phyloP scores from a whole-genome alignment of 495 filamentous ascomycete species.

The Penicillium bialowiezense region DNA sequence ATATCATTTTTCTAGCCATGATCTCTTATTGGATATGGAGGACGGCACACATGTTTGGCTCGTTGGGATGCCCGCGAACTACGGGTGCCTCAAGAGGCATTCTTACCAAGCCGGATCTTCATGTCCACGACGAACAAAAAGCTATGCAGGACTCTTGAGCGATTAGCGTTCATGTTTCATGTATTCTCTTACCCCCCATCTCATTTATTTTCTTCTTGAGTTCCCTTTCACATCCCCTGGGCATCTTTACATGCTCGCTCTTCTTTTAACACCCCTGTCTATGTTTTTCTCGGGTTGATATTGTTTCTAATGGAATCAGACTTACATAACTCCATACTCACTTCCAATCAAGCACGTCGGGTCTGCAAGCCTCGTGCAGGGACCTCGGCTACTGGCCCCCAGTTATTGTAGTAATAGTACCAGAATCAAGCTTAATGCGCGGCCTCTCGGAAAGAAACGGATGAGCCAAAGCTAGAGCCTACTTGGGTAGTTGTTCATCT shows the following conservation, averaged over 20 bases:
- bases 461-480: slow-evolving; percentile 12
- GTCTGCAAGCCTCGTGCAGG: slow-evolving; percentile 9
- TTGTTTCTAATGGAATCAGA: slow-evolving; percentile 26
- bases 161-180: slow-evolving; percentile 14
- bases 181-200: background rate
- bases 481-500: slow-evolving; percentile 18
- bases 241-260: slow-evolving; percentile 4
- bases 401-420: background rate
- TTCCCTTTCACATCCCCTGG: background rate
- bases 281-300: slow-evolving; percentile 28
- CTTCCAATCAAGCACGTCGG: background rate
- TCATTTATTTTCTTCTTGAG: slow-evolving; percentile 9
- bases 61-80: background rate
- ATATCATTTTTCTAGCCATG: slow-evolving; percentile 2
- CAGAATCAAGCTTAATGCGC: background rate
- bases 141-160: slow-evolving; percentile 16
- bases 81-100: slow-evolving; percentile 14
- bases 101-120: slow-evolving; percentile 5
- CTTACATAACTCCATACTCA: slow-evolving; percentile 12
- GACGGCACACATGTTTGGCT: slow-evolving; percentile 1
- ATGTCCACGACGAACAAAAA: slow-evolving; percentile 16
- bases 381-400: background rate
- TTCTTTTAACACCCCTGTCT: slow-evolving; percentile 11
- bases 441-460: background rate
- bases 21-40: slow-evolving; percentile 2